Base-by-base conservation (phyloP, 148 eudicot genomes). In the Dysphania ambrosioides region DNA sequence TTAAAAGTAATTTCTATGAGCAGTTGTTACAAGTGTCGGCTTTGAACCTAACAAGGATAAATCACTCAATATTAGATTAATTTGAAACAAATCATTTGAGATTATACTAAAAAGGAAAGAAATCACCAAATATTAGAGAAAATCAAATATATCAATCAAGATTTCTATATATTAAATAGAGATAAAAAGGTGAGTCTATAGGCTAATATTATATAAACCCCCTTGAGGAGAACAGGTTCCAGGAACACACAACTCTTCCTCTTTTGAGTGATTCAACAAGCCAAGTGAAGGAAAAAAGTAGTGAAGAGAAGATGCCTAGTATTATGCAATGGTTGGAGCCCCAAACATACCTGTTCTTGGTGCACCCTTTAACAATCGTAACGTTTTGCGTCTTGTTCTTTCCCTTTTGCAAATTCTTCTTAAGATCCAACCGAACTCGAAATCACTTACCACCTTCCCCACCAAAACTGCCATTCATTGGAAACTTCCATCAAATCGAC, bases 401-500 rank as follows among this genome's bases (percentile, higher is more conserved):
- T 21, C 18, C 53, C 53, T 11, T 68, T 74, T 41, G 67, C 81
- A 73, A 60, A 79, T n/a, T 10, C 69, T 23, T 73, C 18, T 72
- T 42, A 29, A 71, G 26, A n/a, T 58, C 7, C 23, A 68, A 36
- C 60, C 30, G 27, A 1, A 15, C 81, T 6, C 34, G 24, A 44
- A 73, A 72, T 16, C 31, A 31, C 56, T 6, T 79, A 9, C 77
- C 77, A 3, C 81, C 81, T 41, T 67, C 73, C 3, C 81, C 81
- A 16, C 32, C 23, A 59, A 67, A 36, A 26, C 51, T 79, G 3
- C 81, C 81, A 21, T 68, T 79, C 63, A 58, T 79, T 5, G 81
- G 81, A 44, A 79, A 79, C 68, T 34, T 79, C 24, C 77, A 79
- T 40, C 81, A 79, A 59, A 67, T 79, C 2, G 55, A 57, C 62